Evolutionary conservation across 1,284 basidiomycete genomes (phyloP), one percentile per base, ranked within the genome.

Genomic region (Naganishia sp.): DNA sequence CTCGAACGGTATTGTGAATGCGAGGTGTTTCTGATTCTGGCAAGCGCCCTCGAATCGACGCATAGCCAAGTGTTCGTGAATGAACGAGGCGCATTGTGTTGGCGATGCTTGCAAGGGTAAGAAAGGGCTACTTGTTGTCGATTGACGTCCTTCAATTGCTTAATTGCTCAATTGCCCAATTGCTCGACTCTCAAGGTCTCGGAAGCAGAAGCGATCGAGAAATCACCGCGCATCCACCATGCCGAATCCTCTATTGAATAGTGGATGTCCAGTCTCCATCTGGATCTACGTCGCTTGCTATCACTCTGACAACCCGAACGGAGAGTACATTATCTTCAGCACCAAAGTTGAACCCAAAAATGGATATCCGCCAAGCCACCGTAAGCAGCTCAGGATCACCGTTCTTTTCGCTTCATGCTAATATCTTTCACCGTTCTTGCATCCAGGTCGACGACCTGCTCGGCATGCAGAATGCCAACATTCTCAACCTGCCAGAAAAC

Each of bases 381-480:
- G 81, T 82, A 66, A 68, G 77, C 69, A 11, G 18, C 6, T 0
- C 21, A 32, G 18, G 15, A 35, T 17, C n/a, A 17, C 1, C 7
- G 23, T 28, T 43, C 45, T 18, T 18, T 15, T 3, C 41, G 42
- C 51, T 52, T 17, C 3, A 35, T 39, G 15, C 9, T 13, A 46
- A 55, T 47, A 28, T 25, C 43, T 0, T 28, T 3, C 25, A 58
- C 17, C 23, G 0, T 43, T 11, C 46, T 32, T 35, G 13, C 51
- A 43, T 23, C 39, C 70, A 83, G 81, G 75, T 82, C 55, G 81
- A 79, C 50, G 90, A 93, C 77, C 82, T 92, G 61, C 82, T 86
- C 72, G 92, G 90, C 35, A 96, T 96, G 94, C 93, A 92, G 80
- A 89, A 92, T 70, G 92, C 89, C 74, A 94, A 94, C 77, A 81